phyloP scores from a whole-genome alignment of 2,329 filamentous ascomycete species.

The Penicillium griseofulvum region DNA sequence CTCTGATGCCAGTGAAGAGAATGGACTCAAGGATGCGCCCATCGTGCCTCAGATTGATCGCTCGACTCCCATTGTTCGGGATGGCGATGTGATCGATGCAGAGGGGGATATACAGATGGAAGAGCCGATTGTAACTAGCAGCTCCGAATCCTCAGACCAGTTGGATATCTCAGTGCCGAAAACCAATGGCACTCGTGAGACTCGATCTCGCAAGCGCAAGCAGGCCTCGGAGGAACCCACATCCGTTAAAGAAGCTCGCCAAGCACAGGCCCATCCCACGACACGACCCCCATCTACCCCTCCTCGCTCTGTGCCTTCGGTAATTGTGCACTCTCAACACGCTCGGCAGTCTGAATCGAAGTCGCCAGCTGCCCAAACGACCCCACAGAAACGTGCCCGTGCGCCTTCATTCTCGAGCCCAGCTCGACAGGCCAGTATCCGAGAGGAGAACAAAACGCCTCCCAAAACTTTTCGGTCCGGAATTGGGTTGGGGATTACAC shows the following conservation, averaged over 20 bases:
- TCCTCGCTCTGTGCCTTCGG: not conserved
- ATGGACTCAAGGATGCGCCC: not conserved
- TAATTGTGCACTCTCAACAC: not conserved
- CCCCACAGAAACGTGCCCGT: constrained; percentile 11
- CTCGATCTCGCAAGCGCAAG: constrained; percentile 28
- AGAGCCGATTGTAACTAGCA: not conserved
- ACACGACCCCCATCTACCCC: not conserved
- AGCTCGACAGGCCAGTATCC: constrained; percentile 6
- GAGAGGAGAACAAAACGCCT: not conserved
- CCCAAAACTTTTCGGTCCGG: constrained; percentile 8
- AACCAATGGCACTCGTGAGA: not conserved
- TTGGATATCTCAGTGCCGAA: not conserved
- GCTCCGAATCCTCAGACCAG: not conserved
- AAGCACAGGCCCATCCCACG: not conserved
- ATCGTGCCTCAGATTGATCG: not conserved
- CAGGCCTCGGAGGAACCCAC: constrained; percentile 17
- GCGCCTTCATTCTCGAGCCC: constrained; percentile 22
- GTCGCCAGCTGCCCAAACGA: not conserved
- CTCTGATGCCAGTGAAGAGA: not conserved
- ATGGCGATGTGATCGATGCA: not conserved
- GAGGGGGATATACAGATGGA: constrained; percentile 22
- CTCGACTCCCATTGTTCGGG: not conserved
- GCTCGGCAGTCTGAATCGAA: not conserved
- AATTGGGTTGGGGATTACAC: constrained; percentile 30
- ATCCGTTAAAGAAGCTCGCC: constrained; percentile 27